Conservation (phyloP, 2,329 filamentous ascomycete genomes). For the Oidium heveae region DNA sequence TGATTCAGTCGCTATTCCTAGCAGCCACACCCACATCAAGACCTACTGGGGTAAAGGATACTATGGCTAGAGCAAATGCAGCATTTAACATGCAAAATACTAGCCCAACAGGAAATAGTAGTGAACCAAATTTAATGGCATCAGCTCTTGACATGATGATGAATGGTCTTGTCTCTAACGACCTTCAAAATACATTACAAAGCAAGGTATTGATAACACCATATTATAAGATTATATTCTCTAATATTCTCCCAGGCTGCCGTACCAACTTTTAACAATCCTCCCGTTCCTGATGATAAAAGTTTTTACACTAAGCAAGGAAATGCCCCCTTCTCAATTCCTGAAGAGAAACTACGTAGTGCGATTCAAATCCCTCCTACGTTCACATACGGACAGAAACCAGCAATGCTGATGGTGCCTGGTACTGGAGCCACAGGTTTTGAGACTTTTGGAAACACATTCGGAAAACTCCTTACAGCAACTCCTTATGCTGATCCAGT, state of each 20-base stretch:
- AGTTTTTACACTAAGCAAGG: slow-evolving; percentile 7
- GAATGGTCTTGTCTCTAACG: slow-evolving; percentile 4
- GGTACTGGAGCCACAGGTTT: slow-evolving; percentile 25
- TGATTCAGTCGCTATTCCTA: slow-evolving; percentile 4
- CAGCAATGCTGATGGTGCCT: slow-evolving; percentile 25
- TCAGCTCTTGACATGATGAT: slow-evolving; percentile 3
- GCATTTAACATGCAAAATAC: slow-evolving; percentile 1
- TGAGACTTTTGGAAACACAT: slow-evolving; percentile 15
- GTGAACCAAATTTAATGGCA: slow-evolving; percentile 3
- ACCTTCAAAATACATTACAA: slow-evolving; percentile 2
- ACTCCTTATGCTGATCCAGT: slow-evolving; percentile 22
- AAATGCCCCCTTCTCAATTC: slow-evolving; percentile 24
- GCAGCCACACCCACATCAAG: slow-evolving; percentile 9
- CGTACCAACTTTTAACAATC: slow-evolving; percentile 2
- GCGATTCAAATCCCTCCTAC: slow-evolving; percentile 25
- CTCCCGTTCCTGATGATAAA: slow-evolving; percentile 16
- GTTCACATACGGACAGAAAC: slow-evolving; percentile 22
- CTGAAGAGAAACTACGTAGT: slow-evolving; percentile 21
- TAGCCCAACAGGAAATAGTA: slow-evolving; percentile 3
- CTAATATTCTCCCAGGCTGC: neutral
- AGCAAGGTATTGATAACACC: neutral
- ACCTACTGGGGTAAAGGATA: slow-evolving; percentile 8
- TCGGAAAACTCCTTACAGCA: slow-evolving; percentile 22
- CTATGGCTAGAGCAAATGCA: slow-evolving; percentile 2
- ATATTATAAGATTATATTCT: neutral